Evolutionary conservation across 768 basidiomycete genomes (phyloP), one percentile per base, ranked within the genome.

Genomic region (Grammothele lineata): DNA sequence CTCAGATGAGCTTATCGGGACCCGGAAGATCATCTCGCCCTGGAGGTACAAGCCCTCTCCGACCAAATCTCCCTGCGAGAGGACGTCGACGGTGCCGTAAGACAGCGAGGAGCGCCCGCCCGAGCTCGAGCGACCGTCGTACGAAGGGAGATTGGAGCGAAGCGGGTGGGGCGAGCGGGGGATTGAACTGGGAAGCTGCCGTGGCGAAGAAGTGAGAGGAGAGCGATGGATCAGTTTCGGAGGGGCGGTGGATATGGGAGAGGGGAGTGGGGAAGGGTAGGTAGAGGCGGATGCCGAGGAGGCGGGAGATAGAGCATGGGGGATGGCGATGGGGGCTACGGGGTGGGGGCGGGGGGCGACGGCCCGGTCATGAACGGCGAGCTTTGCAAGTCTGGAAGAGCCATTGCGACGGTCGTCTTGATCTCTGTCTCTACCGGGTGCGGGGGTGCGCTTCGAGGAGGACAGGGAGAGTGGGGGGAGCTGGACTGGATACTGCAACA

Each of bases 41-140:
- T 84, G 85, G 19, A 92, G 73, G 19, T 58, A 60, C 45, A 80
- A 69, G 36, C 80, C 87, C 51, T 85, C 73, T 23, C 84, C 87
- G 22, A 93, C 78, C 55, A 81, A 54, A 57, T 92, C 90, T 12
- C 88, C 88, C 1, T 80, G 80, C 24, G 67, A 69, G 43, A 93
- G 75, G 47, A 91, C 79, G 61, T 88, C 81, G 49, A 79, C 75
- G 42, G 75, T 56, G 43, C 66, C 56, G 15, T 70, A 72, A 36
- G 76, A 75, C 37, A 65, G 54, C 25, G 61, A 61, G 15, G 62
- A 60, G 24, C 26, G 41, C 17, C 41, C 44, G 48, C 53, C 52
- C 12, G 53, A 57, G 48, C 22, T 18, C 3, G 44, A 45, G 30
- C 46, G 45, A 26, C 26, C 30, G 47, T 56, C 57, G 45, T 37